phyloP scores from a whole-genome alignment of 2,329 filamentous ascomycete genomes.

The Colletotrichum noveboracense region DNA sequence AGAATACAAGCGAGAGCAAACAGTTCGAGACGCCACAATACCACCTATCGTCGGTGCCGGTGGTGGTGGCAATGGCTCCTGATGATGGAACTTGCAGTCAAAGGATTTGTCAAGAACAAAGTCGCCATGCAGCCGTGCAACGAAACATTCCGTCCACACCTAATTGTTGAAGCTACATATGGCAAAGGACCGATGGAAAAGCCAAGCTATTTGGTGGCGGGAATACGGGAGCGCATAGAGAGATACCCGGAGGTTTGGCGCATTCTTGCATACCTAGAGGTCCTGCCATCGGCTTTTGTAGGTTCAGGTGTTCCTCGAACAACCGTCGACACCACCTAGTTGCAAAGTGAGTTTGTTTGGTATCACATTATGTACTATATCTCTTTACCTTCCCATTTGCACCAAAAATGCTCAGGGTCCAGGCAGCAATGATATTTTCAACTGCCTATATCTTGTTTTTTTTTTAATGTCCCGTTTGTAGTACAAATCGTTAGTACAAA shows the following conservation, averaged over 20 bases:
- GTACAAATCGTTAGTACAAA: constrained; percentile 15
- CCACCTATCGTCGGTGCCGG: not conserved
- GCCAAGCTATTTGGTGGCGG: not conserved
- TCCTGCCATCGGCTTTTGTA: not conserved
- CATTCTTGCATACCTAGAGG: not conserved
- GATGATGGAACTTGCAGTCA: not conserved
- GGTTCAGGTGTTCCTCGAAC: not conserved
- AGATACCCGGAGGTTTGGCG: not conserved
- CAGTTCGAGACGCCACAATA: constrained; percentile 59
- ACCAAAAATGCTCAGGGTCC: not conserved
- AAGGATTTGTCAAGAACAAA: not conserved
- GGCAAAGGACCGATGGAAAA: not conserved
- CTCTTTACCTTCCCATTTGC: not conserved
- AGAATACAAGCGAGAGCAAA: constrained; percentile 90
- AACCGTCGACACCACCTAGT: not conserved
- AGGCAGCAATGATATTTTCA: too few relatives aligned
- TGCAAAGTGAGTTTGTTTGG: not conserved
- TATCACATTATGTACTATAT: not conserved
- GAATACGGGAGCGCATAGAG: not conserved
- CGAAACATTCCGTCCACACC: not conserved
- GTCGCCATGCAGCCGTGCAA: not conserved
- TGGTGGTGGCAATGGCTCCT: not conserved
- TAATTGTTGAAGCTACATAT: not conserved
- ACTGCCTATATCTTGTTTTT: not conserved
- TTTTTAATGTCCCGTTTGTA: not conserved